Evolutionary conservation across 176 grass and related monocot genomes (phyloP).

Genomic region (Phoenix dactylifera): DNA sequence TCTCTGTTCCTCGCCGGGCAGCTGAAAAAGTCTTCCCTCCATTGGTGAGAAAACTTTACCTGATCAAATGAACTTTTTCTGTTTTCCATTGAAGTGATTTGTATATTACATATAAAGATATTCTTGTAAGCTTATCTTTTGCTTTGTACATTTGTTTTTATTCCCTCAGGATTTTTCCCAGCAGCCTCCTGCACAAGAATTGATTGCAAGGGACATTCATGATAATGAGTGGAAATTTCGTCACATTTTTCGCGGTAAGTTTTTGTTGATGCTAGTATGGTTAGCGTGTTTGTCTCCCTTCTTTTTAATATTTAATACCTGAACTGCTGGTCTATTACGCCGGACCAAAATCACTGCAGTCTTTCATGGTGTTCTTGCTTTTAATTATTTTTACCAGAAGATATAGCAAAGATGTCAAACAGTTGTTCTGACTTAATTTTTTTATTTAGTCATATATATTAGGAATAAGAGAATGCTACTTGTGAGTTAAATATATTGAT

Average conservation of each 20-base stretch:
- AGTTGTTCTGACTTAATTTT: too few relatives aligned
- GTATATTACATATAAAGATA: too few relatives aligned
- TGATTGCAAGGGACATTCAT: slow-evolving; percentile 81
- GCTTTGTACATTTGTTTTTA: slow-evolving; percentile 4
- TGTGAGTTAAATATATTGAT: too few relatives aligned
- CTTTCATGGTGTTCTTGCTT: too few relatives aligned
- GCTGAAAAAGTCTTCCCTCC: slow-evolving; percentile 98
- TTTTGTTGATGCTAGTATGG: not conserved
- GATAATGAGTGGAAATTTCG: slow-evolving; percentile 99
- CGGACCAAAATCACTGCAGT: too few relatives aligned
- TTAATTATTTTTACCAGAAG: too few relatives aligned
- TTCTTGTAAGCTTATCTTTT: not conserved
- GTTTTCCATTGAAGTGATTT: too few relatives aligned
- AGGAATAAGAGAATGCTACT: too few relatives aligned
- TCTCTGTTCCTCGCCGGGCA: slow-evolving; percentile 86
- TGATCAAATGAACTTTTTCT: too few relatives aligned
- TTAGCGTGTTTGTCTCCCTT: not conserved
- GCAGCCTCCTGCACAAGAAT: slow-evolving; percentile 83
- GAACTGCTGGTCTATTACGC: too few relatives aligned
- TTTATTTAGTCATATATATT: too few relatives aligned
- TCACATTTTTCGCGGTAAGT: slow-evolving; percentile 84
- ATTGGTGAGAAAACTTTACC: slow-evolving; percentile 31
- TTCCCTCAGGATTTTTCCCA: slow-evolving; percentile 70
- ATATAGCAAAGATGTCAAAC: too few relatives aligned
- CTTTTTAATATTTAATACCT: not conserved